A percentile compares a stretch with the other conserved stretches of the same genome.
Conservation (phyloP, 257 asterid genomes). For the Nicotiana benthamiana region DNA sequence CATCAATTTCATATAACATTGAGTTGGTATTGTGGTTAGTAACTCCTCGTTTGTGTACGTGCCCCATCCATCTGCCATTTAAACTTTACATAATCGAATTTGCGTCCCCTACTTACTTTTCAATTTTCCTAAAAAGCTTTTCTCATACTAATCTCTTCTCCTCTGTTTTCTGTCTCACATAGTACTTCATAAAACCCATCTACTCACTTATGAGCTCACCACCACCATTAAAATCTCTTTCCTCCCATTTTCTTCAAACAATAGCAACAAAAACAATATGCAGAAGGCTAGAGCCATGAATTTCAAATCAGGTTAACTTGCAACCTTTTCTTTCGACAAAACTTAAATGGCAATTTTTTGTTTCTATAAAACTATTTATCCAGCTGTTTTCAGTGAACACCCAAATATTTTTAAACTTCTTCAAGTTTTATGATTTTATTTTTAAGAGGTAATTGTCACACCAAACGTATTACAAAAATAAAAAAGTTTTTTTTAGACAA, state of each 20-base stretch:
- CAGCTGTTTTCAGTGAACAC: background rate
- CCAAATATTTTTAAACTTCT: background rate
- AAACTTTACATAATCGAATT: background rate
- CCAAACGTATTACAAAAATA: background rate
- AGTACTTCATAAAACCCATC: background rate
- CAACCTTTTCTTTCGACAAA: background rate
- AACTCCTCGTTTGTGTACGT: background rate
- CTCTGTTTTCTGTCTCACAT: background rate
- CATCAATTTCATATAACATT: background rate
- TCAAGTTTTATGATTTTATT: background rate
- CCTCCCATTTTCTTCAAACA: background rate
- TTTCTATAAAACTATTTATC: background rate
- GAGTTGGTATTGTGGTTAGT: background rate
- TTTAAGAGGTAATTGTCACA: background rate
- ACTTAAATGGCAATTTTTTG: background rate
- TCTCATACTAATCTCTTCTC: background rate
- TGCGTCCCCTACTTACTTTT: background rate
- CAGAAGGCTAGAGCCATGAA: background rate
- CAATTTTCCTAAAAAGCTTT: background rate
- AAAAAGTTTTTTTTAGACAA: background rate
- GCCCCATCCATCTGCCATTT: background rate
- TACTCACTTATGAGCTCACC: background rate
- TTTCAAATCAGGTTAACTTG: background rate
- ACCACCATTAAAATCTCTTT: background rate
- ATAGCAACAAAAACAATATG: background rate